These are phyloP conservation scores for Gossypium gossypioides DNA, from an alignment of 441 rosid species.

Conservation along the genomic window DNA sequence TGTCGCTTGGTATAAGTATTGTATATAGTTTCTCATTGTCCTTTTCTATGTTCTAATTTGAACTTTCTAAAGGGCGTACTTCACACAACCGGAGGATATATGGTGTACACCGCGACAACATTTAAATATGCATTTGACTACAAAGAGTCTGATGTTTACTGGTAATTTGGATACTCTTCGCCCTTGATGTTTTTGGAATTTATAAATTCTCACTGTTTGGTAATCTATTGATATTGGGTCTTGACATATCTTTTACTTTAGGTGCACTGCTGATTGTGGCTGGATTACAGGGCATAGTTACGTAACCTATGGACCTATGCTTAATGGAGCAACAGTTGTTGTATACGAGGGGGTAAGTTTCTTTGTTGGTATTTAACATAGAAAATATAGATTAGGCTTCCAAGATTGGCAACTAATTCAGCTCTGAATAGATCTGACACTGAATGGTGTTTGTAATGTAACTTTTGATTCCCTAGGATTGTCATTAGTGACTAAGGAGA, in stretches of 20 bases:
- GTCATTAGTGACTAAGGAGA: not conserved
- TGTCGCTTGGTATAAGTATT: slow-evolving; percentile 15
- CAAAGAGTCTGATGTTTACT: slow-evolving; percentile 77
- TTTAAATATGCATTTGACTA: slow-evolving; percentile 97
- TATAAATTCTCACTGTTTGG: slow-evolving; percentile 2
- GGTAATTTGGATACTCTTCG: slow-evolving; percentile 38
- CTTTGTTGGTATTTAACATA: slow-evolving; percentile 1
- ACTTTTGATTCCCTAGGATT: not conserved
- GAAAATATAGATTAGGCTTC: not conserved
- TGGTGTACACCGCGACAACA: slow-evolving; percentile 91
- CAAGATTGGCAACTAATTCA: not conserved
- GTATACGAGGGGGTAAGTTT: slow-evolving; percentile 84
- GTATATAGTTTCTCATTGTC: not conserved
- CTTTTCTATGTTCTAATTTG: slow-evolving; percentile 13
- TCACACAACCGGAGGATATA: slow-evolving; percentile 96
- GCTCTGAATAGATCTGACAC: not conserved
- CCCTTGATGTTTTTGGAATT: slow-evolving; percentile 7
- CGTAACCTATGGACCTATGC: slow-evolving; percentile 95
- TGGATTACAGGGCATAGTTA: slow-evolving; percentile 99
- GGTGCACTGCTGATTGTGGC: slow-evolving; percentile 99
- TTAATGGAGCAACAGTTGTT: slow-evolving; percentile 76
- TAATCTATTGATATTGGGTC: slow-evolving; percentile 2
- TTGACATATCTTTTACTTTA: slow-evolving; percentile 21
- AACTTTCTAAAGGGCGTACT: slow-evolving; percentile 65
- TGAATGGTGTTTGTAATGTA: not conserved